Conservation (phyloP, 2,329 filamentous ascomycete genomes). For the Teratosphaeria pseudoeucalypti region DNA sequence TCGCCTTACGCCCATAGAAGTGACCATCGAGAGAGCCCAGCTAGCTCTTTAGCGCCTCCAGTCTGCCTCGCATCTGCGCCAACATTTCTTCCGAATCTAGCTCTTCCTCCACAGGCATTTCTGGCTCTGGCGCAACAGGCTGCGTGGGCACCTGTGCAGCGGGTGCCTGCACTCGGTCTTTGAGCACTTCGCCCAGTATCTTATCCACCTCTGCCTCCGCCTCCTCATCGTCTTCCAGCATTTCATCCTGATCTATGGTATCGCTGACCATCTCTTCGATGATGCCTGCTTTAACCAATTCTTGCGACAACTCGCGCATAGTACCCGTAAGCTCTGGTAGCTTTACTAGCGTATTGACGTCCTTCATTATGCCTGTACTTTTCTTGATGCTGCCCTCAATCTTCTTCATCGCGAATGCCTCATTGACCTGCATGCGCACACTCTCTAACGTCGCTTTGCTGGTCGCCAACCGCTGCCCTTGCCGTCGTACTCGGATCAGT, state of each 20-base stretch:
- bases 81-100: constrained; percentile 83
- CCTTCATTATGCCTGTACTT: constrained; percentile 89
- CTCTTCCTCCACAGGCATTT: constrained; percentile 50
- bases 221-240: constrained; percentile 65
- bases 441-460: constrained; percentile 84
- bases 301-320: constrained; percentile 77
- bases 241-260: constrained; percentile 62
- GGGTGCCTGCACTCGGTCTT: constrained; percentile 61
- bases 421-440: constrained; percentile 95
- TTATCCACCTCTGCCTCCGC: constrained; percentile 28
- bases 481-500: constrained; percentile 71
- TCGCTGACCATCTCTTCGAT: constrained; percentile 97
- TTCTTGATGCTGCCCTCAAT: constrained; percentile 86
- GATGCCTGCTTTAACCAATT: constrained; percentile 88
- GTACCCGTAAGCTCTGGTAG: constrained; percentile 79
- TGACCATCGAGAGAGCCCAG: neutral
- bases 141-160: constrained; percentile 42
- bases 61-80: constrained; percentile 82
- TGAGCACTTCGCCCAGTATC: constrained; percentile 55
- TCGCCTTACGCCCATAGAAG: neutral
- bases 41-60: constrained; percentile 84
- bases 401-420: constrained; percentile 89
- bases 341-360: constrained; percentile 76
- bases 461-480: constrained; percentile 64
- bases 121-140: constrained; percentile 30